Percentiles rank a stretch among this genome's conserved stretches.
Evolutionary conservation across 2,329 filamentous ascomycete genomes (phyloP).

Genomic region (Ophiostoma australiae): DNA sequence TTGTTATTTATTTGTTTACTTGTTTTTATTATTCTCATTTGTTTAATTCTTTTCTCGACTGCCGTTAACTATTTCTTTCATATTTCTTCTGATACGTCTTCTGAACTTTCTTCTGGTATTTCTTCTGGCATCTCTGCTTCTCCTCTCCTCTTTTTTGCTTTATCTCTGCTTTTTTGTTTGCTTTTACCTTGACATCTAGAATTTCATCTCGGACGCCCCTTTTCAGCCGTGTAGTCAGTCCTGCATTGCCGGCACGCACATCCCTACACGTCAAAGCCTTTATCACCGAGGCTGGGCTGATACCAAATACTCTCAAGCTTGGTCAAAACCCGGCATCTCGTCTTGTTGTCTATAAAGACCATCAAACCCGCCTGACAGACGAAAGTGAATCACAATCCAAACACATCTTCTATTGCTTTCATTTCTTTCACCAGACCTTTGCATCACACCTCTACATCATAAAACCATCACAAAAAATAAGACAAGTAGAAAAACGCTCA

Average conservation of each 20-base stretch:
- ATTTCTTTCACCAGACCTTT: not conserved
- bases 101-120: too few relatives aligned
- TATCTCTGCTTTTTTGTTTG: not conserved
- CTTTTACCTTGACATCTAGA: not conserved
- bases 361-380: not conserved
- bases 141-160: not conserved
- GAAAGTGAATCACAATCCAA: not conserved
- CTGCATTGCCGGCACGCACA: not conserved
- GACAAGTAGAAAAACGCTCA: not conserved
- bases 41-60: too few relatives aligned
- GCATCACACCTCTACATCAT: not conserved
- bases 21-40: too few relatives aligned
- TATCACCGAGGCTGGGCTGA: not conserved
- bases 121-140: not conserved
- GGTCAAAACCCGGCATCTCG: not conserved
- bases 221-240: not conserved
- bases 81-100: not conserved
- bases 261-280: not conserved
- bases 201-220: not conserved
- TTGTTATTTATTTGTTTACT: too few relatives aligned
- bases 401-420: not conserved
- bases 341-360: slow-evolving; percentile 1
- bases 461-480: not conserved
- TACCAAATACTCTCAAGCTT: not conserved
- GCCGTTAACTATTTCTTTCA: too few relatives aligned